Conservation (phyloP, 2,329 filamentous ascomycete species). For the Alternaria sp. region DNA sequence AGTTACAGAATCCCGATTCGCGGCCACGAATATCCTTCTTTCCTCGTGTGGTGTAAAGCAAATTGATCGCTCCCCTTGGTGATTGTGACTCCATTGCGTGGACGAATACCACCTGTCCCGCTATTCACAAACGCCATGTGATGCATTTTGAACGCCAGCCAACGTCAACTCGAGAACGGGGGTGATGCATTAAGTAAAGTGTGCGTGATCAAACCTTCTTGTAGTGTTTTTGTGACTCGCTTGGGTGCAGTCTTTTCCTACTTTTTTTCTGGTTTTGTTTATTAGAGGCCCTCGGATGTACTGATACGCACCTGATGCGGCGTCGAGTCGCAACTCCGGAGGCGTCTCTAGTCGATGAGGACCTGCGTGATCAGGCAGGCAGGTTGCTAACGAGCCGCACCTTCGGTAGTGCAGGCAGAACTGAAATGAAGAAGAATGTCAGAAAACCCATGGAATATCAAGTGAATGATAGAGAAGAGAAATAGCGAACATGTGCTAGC, state of each 20-base stretch:
- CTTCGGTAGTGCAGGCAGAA: slow-evolving; percentile 30
- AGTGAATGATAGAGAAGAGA: slow-evolving; percentile 20
- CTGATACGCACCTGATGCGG: slow-evolving; percentile 27
- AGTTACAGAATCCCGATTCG: slow-evolving; percentile 26
- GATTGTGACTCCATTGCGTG: slow-evolving; percentile 8
- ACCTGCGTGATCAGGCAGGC: slow-evolving; percentile 17
- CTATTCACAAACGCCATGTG: slow-evolving; percentile 11
- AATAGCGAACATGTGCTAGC: slow-evolving; percentile 42
- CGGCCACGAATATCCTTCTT: slow-evolving; percentile 3
- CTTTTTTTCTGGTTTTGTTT: slow-evolving; percentile 39
- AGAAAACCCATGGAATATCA: slow-evolving; percentile 30
- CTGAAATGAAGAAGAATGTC: slow-evolving; percentile 37
- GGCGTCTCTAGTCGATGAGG: background rate
- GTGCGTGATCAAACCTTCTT: slow-evolving; percentile 23
- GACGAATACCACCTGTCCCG: slow-evolving; percentile 9
- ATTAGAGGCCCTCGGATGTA: slow-evolving; percentile 25
- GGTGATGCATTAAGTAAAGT: slow-evolving; percentile 11
- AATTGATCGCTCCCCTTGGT: background rate
- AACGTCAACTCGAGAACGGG: slow-evolving; percentile 14
- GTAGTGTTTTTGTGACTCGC: slow-evolving; percentile 17
- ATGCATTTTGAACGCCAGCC: slow-evolving; percentile 21
- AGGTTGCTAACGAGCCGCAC: slow-evolving; percentile 19
- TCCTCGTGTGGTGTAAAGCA: slow-evolving; percentile 6
- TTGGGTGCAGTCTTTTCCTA: slow-evolving; percentile 31
- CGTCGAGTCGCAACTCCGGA: slow-evolving; percentile 17